Percentiles rank a stretch among this genome's conserved stretches.
phyloP scores from a whole-genome alignment of 371 early-diverging fungal genomes.

The Mortierella sp. region DNA sequence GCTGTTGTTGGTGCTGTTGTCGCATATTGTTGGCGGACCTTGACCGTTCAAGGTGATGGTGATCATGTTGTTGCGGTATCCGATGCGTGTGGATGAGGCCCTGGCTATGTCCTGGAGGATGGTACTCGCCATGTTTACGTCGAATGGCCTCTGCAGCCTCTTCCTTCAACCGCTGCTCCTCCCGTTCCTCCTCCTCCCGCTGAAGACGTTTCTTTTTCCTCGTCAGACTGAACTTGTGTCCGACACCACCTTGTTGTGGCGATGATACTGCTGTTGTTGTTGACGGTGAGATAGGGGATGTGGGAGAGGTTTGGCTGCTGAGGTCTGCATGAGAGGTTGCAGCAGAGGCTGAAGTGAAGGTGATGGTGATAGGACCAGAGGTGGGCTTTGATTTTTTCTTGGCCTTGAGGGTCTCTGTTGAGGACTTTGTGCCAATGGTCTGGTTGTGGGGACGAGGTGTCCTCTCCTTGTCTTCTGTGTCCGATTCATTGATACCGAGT shows the following conservation, averaged over 20 bases:
- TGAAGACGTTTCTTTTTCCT: constrained; percentile 37
- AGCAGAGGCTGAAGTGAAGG: constrained; percentile 5
- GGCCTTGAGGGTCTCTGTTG: constrained; percentile 36
- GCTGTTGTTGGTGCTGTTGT: constrained; percentile 9
- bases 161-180: constrained; percentile 32
- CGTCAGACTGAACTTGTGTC: constrained; percentile 20
- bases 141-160: constrained; percentile 48
- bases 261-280: neutral
- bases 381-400: constrained; percentile 5
- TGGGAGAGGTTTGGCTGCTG: constrained; percentile 14
- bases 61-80: constrained; percentile 29
- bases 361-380: neutral
- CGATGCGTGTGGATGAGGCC: constrained; percentile 47
- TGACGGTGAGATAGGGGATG: neutral
- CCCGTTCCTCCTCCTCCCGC: constrained; percentile 32
- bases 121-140: constrained; percentile 47
- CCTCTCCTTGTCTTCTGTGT: constrained; percentile 22
- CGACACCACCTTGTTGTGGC: neutral
- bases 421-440: constrained; percentile 10
- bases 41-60: constrained; percentile 34
- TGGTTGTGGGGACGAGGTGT: constrained; percentile 25
- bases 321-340: constrained; percentile 12
- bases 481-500: neutral
- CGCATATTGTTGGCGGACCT: constrained; percentile 20
- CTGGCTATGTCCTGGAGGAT: constrained; percentile 43